These are phyloP conservation scores for Candida endomychidarum DNA, from an alignment of 805 yeast genomes.

Conservation along the genomic window DNA sequence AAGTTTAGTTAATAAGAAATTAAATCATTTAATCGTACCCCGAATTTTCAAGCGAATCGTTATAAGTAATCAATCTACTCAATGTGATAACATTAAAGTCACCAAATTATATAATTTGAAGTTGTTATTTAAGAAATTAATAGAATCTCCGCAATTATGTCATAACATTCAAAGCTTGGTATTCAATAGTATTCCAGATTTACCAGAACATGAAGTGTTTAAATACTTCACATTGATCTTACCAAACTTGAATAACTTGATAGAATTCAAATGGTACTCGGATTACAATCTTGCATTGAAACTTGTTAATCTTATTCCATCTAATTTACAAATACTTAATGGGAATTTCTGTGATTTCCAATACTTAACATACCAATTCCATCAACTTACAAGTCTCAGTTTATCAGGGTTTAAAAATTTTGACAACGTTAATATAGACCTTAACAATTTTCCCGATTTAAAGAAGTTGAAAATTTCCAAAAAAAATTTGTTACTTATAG, in stretches of 20 bases:
- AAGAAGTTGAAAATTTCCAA: constrained; percentile 18
- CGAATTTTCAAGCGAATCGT: constrained; percentile 17
- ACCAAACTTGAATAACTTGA: constrained; percentile 17
- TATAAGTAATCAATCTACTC: constrained; percentile 12
- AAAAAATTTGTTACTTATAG: constrained; percentile 13
- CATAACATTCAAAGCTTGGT: constrained; percentile 15
- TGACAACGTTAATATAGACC: constrained; percentile 13
- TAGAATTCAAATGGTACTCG: constrained; percentile 21
- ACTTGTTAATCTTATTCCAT: constrained; percentile 17
- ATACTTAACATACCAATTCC: constrained; percentile 11
- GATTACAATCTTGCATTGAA: constrained; percentile 17
- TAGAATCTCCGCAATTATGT: constrained; percentile 15
- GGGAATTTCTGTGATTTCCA: constrained; percentile 21
- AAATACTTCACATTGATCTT: constrained; percentile 17
- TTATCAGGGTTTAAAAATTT: constrained; percentile 17
- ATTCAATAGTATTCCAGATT: constrained; percentile 22
- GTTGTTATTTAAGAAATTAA: constrained; percentile 20
- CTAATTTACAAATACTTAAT: constrained; percentile 13
- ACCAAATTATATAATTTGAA: constrained; percentile 20
- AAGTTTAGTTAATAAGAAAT: constrained; percentile 14
- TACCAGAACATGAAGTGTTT: constrained; percentile 23
- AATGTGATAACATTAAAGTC: constrained; percentile 8
- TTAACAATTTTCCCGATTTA: constrained; percentile 14
- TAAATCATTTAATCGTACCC: constrained; percentile 15
- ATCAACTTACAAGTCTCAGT: constrained; percentile 15